These are phyloP conservation scores for Hymenoscyphus repandus DNA, from an alignment of 2,329 filamentous ascomycete species.

Conservation along the genomic window DNA sequence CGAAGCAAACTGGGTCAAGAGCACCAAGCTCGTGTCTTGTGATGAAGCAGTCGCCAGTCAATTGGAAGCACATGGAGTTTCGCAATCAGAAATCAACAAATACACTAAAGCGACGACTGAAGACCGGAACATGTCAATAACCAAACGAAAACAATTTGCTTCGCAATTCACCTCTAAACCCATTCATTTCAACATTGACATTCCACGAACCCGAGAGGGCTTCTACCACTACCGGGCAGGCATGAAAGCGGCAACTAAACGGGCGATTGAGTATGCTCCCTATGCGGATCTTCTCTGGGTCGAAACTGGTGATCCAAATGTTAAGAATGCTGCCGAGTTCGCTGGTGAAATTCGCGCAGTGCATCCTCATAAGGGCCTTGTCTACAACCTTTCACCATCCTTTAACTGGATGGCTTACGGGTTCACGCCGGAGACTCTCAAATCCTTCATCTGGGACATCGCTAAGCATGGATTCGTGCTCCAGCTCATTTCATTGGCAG, in stretches of 20 bases:
- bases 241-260: conserved; percentile 83
- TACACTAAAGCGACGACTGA: conserved; percentile 59
- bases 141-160: conserved; percentile 69
- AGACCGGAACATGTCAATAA: conserved; percentile 71
- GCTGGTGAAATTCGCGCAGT: conserved; percentile 67
- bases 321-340: conserved; percentile 70
- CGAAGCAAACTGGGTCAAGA: conserved; percentile 84
- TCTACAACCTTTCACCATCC: conserved; percentile 93
- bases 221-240: conserved; percentile 88
- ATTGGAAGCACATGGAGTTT: conserved; percentile 59
- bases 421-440: conserved; percentile 75
- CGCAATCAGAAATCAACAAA: conserved; percentile 56
- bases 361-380: conserved; percentile 77
- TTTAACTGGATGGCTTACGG: conserved; percentile 99
- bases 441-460: conserved; percentile 94
- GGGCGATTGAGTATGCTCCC: conserved; percentile 83
- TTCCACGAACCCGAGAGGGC: conserved; percentile 87
- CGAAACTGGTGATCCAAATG: conserved; percentile 85
- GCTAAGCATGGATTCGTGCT: conserved; percentile 77
- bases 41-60: conserved; percentile 83
- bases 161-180: conserved; percentile 59
- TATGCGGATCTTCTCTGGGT: conserved; percentile 97
- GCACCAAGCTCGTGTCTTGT: conserved; percentile 79
- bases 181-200: conserved; percentile 84
- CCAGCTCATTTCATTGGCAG: conserved; percentile 62